These are phyloP conservation scores for Aspergillus neoniger DNA, from an alignment of 2,329 filamentous ascomycete species.

Conservation along the genomic window DNA sequence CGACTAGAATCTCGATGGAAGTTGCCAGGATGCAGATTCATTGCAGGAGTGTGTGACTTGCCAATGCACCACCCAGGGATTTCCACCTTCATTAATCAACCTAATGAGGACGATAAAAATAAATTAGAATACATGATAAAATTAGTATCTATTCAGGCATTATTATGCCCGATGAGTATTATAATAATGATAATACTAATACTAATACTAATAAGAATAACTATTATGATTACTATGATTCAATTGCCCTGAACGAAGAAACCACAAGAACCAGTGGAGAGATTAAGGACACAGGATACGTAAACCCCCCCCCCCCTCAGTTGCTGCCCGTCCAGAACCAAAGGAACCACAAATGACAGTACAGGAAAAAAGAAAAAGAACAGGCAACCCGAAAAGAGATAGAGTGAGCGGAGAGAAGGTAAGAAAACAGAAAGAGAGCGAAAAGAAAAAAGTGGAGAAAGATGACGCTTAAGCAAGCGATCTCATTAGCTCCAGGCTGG, in stretches of 20 bases:
- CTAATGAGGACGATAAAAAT: too few species aligned
- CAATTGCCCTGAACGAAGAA: too few species aligned
- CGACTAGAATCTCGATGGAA: constrained; percentile 16
- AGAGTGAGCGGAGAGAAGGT: constrained; percentile 15
- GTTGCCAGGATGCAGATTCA: too few species aligned
- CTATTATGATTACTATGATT: too few species aligned
- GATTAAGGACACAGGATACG: too few species aligned
- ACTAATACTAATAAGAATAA: neutral
- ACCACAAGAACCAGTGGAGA: neutral
- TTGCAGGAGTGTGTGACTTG: too few species aligned
- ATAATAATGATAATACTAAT: constrained; percentile 1
- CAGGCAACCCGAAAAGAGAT: constrained; percentile 4
- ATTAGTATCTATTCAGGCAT: neutral
- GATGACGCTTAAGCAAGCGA: constrained; percentile 19
- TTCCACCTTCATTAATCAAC: too few species aligned
- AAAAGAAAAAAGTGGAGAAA: constrained; percentile 12
- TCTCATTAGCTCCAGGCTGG: constrained; percentile 17
- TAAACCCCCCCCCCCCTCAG: too few species aligned
- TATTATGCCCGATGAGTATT: neutral
- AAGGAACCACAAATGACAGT: neutral
- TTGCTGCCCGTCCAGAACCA: neutral
- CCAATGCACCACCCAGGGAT: too few species aligned
- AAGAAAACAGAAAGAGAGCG: neutral
- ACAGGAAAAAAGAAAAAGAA: neutral
- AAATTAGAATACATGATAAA: too few species aligned